Evolutionary conservation across 179 eudicot genomes (phyloP).

Genomic region (Carnegiea gigantea): DNA sequence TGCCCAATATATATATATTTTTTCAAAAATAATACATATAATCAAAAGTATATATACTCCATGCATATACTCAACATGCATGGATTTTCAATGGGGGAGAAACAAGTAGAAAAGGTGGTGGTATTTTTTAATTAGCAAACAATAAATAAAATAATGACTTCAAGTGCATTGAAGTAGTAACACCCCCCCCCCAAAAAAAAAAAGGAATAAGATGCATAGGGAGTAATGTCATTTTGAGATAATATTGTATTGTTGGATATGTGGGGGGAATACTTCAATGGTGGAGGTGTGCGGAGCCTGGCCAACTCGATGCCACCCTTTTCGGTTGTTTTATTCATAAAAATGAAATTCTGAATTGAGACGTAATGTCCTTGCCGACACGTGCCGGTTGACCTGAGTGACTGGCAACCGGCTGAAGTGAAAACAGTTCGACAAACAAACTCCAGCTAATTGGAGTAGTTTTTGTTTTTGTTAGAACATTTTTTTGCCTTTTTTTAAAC

Average conservation of each 20-base stretch:
- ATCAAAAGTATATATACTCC: neutral
- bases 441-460: constrained; percentile 1
- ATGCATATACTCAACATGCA: neutral
- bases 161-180: constrained; percentile 5
- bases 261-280: constrained; percentile 15
- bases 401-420: constrained; percentile 5
- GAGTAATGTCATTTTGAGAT: neutral
- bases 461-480: too few species aligned
- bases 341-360: constrained; percentile 7
- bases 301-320: constrained; percentile 13
- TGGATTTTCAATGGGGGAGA: neutral
- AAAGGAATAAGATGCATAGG: neutral
- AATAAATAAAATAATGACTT: neutral
- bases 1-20: too few species aligned
- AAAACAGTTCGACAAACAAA: constrained; percentile 9
- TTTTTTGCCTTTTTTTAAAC: too few species aligned
- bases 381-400: constrained; percentile 1
- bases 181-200: neutral
- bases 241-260: constrained; percentile 8
- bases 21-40: neutral
- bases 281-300: neutral
- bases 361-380: constrained; percentile 19
- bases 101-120: constrained; percentile 5
- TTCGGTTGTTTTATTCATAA: neutral
- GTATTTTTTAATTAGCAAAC: neutral